Base-by-base conservation (phyloP, 306 rosid genomes). In the Vigna reflexopilosa region DNA sequence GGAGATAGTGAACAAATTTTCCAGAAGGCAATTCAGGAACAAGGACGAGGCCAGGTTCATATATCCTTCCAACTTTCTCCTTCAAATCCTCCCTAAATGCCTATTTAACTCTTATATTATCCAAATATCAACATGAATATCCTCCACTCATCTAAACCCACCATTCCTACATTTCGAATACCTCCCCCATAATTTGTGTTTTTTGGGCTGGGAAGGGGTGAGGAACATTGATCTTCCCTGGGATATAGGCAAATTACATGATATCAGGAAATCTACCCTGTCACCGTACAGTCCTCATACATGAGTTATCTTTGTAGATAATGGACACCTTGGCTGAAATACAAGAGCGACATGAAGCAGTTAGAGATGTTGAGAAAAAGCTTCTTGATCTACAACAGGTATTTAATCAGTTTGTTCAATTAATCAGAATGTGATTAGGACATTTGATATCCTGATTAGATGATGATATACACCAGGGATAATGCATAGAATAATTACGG, bases 1-100 rank as follows among this genome's bases (percentile, higher is more conserved):
- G 98, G 98, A 79, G 98, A 95, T 26, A 87, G 98, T 51, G 98
- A 95, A 84, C 97, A 95, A 75, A 92, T 92, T 81, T 95, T 92
- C 84, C 90, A 92, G 63, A 95, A 95, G 89, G 98, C 98, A 61
- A 91, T 95, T 76, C 96, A 86, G 48, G 97, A 95, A 85, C 98
- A 95, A 80, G 98, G 98, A 28, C 86, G 98, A 86, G 98, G 98
- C 85, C 98, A 78, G 98, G 98, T 95, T 56, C 68, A 72, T 75
- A 82, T 50, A 50, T 77, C 56, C 42, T 57, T 49, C 30, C 10
- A 49, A 49, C 73, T 36, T 80, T 44, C 40, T 24, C 26, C 38
- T 73, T 38, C 14, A 24, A 61, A 36, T 26, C 65, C 63, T 75
- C 40, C 72, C 42, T 20, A 42, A 51, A 40, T 56, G 66, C 65